Evolutionary conservation across 192 early-diverging fungal genomes (phyloP).

Genomic region (Spizellomyces punctatus): DNA sequence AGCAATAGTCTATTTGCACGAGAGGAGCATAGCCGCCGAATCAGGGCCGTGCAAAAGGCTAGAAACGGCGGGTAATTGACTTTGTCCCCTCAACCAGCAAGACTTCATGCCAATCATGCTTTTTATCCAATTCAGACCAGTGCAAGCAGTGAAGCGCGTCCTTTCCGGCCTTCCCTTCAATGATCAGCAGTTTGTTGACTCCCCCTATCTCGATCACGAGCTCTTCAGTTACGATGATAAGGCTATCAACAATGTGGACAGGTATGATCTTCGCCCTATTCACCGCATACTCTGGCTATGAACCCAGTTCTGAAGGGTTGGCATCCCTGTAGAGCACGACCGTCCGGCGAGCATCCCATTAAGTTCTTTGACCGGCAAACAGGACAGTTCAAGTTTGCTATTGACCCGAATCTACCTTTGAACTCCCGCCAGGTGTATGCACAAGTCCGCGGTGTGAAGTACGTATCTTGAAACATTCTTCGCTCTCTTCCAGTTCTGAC

Average conservation of each 20-base stretch:
- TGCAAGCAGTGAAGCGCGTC: slow-evolving; percentile 62
- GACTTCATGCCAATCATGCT: not conserved
- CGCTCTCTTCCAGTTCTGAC: too few relatives aligned
- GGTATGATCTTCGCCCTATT: slow-evolving; percentile 43
- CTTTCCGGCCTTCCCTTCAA: slow-evolving; percentile 61
- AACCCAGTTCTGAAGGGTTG: not conserved
- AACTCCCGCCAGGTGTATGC: too few relatives aligned
- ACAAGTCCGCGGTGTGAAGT: too few relatives aligned
- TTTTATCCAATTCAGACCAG: not conserved
- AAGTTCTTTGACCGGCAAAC: slow-evolving; percentile 66
- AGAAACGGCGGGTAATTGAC: slow-evolving; percentile 69
- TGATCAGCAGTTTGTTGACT: slow-evolving; percentile 64
- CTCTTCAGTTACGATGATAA: slow-evolving; percentile 73
- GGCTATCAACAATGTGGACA: slow-evolving; percentile 58
- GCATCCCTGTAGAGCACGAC: slow-evolving; percentile 46
- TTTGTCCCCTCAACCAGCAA: too few relatives aligned
- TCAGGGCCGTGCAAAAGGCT: slow-evolving; percentile 64
- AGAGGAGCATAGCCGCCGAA: slow-evolving; percentile 55
- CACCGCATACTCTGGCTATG: not conserved
- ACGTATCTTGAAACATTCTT: too few relatives aligned
- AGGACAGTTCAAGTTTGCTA: slow-evolving; percentile 59
- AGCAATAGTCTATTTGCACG: slow-evolving; percentile 61
- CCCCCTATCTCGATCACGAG: slow-evolving; percentile 67
- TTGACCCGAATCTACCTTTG: slow-evolving; percentile 47
- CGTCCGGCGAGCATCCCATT: slow-evolving; percentile 54